Base-by-base conservation (phyloP, 495 filamentous ascomycete species). In the Podospora australis region DNA sequence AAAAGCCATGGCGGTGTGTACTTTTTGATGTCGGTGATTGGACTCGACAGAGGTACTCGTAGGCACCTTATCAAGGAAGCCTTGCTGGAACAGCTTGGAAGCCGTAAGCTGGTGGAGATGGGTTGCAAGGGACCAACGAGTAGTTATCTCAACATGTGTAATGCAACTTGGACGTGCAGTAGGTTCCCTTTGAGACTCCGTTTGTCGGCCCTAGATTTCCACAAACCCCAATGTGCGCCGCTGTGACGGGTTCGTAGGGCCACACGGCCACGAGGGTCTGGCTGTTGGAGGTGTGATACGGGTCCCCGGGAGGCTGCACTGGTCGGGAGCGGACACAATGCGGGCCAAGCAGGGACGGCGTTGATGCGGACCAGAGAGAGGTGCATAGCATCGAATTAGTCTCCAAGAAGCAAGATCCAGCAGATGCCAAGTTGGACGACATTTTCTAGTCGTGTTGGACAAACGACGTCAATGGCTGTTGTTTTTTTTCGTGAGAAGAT, bases 401-500 rank as follows among this genome's bases (percentile, higher is more conserved):
- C 40, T 43, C 40, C 22, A 43, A 43, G 40, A 16, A 43, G 40
- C 21, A 43, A 43, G 23, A 23, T 13, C 21, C 22, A 5, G 34
- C 13, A 4, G 34, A n/a, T 36, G 34, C n/a, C n/a, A 13, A n/a
- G 21, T 43, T 43, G 40, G 40, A 16, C 23, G 10, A n/a, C n/a
- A n/a, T 36, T 36, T 36, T 0, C 6, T 6, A 17, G n/a, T 36
- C n/a, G n/a, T 36, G n/a, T 16, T 34, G 30, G 30, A 34, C 30
- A 34, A 43, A 43, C 40, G 40, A 43, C 40, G 40, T 43, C 40
- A 43, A 24, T 6, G 22, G 14, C 45, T n/a, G 39, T 10, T 24
- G 13, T 39, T 36, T 22, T 21, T 20, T 24, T 23, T 34, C 44
- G 11, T 6, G 26, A 6, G 11, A 6, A 29, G 30, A 13, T 13